phyloP scores from a whole-genome alignment of 1,284 basidiomycete species.

The Ceratobasidium sp. region DNA sequence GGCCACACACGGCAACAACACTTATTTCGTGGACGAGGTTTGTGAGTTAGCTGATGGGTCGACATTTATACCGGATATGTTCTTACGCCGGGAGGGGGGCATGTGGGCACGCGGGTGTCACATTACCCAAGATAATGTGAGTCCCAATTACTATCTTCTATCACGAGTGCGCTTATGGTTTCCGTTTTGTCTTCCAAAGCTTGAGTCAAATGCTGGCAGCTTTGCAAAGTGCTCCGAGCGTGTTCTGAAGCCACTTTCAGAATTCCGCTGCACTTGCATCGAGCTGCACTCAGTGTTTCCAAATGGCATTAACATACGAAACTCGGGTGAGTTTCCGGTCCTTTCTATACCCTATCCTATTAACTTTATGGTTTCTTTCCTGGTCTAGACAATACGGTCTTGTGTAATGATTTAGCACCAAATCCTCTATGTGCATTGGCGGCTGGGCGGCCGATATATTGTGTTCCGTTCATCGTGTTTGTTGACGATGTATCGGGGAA shows the following conservation, averaged over 20 bases:
- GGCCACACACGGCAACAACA: neutral
- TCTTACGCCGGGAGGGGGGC: neutral
- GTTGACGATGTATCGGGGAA: conserved; percentile 41
- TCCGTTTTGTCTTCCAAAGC: neutral
- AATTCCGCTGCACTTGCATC: neutral
- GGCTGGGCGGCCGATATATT: conserved; percentile 18
- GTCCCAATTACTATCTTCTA: too few species aligned
- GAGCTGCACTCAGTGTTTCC: neutral
- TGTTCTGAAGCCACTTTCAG: neutral
- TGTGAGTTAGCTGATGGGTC: conserved; percentile 1
- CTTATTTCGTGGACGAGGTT: conserved; percentile 21
- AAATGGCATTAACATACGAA: neutral
- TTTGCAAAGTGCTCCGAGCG: too few species aligned
- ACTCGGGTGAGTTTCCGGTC: neutral
- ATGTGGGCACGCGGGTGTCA: conserved; percentile 9
- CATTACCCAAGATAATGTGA: neutral
- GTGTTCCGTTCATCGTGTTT: conserved; percentile 35
- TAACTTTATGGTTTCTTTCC: too few species aligned
- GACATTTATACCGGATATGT: conserved; percentile 2
- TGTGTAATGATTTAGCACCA: neutral
- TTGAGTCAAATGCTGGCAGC: too few species aligned
- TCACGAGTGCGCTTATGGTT: too few species aligned
- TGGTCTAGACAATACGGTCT: too few species aligned
- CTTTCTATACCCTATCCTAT: too few species aligned
- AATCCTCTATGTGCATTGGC: conserved; percentile 12